These are phyloP conservation scores for Hanseniaspora vineae DNA, from an alignment of 805 yeast genomes.

Conservation along the genomic window DNA sequence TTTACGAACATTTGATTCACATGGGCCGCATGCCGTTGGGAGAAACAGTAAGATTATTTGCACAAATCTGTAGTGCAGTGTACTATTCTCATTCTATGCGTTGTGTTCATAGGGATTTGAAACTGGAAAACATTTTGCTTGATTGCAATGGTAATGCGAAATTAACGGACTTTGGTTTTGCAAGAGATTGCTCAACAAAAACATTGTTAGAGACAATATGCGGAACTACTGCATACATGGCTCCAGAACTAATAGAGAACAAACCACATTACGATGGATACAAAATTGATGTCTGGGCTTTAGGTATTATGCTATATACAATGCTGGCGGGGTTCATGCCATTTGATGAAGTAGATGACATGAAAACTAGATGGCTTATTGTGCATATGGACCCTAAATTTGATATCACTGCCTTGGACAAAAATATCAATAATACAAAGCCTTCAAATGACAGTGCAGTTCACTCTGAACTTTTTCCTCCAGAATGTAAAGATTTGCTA, in stretches of 20 bases:
- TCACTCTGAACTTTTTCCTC: too few relatives aligned
- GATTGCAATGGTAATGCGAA: constrained; percentile 51
- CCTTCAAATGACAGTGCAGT: constrained; percentile 15
- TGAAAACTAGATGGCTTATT: constrained; percentile 45
- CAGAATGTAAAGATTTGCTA: constrained; percentile 38
- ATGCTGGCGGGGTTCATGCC: constrained; percentile 81
- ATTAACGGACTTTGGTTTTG: constrained; percentile 87
- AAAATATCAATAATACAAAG: not conserved
- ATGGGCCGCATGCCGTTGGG: constrained; percentile 36
- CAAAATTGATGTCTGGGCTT: constrained; percentile 80
- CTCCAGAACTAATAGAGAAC: constrained; percentile 72
- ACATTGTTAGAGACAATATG: constrained; percentile 68
- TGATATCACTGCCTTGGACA: constrained; percentile 17
- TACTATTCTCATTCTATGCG: constrained; percentile 63
- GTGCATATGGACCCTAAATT: constrained; percentile 53
- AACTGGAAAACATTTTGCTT: constrained; percentile 62
- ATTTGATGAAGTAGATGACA: constrained; percentile 72
- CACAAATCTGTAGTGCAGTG: constrained; percentile 49
- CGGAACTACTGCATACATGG: constrained; percentile 94
- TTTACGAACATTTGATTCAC: constrained; percentile 52
- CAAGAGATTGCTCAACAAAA: constrained; percentile 45
- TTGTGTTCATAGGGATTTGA: constrained; percentile 75
- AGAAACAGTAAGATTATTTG: constrained; percentile 41
- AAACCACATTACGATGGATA: constrained; percentile 65
- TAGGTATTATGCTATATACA: constrained; percentile 81